These are phyloP conservation scores for Pholiota conissans DNA, from an alignment of 768 basidiomycete genomes.

Conservation along the genomic window DNA sequence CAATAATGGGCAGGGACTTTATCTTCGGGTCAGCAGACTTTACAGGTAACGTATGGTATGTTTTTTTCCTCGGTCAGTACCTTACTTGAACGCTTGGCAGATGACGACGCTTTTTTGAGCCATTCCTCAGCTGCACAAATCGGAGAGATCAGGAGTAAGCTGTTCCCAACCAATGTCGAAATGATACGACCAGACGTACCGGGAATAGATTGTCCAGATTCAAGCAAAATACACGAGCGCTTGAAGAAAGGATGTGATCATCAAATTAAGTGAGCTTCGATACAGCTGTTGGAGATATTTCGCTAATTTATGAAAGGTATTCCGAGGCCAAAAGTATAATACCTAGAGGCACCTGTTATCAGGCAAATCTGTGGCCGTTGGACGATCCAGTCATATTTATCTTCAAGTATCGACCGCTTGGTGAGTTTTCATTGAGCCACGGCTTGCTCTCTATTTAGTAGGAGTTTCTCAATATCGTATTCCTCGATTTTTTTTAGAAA, in stretches of 20 bases:
- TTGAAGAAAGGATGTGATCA: neutral
- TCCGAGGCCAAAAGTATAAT: neutral
- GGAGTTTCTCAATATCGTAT: neutral
- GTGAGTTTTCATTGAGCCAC: neutral
- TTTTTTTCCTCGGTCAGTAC: neutral
- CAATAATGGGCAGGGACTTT: neutral
- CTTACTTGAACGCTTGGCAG: neutral
- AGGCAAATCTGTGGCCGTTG: neutral
- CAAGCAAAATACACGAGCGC: neutral
- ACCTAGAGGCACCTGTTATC: neutral
- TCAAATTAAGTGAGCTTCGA: neutral
- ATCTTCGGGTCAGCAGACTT: neutral
- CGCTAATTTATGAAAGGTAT: neutral
- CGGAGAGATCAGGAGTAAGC: neutral
- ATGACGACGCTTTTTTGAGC: neutral
- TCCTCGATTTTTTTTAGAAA: neutral
- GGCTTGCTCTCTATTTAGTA: no score
- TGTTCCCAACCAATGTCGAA: neutral
- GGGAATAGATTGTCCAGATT: neutral
- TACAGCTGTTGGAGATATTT: neutral
- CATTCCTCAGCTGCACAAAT: neutral
- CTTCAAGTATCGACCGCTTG: slow-evolving; percentile 1
- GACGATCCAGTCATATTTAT: neutral
- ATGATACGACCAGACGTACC: no score
- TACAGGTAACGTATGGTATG: neutral